Evolutionary conservation across 768 basidiomycete species (phyloP).

Genomic region (Brasilioporus rufonigricans): DNA sequence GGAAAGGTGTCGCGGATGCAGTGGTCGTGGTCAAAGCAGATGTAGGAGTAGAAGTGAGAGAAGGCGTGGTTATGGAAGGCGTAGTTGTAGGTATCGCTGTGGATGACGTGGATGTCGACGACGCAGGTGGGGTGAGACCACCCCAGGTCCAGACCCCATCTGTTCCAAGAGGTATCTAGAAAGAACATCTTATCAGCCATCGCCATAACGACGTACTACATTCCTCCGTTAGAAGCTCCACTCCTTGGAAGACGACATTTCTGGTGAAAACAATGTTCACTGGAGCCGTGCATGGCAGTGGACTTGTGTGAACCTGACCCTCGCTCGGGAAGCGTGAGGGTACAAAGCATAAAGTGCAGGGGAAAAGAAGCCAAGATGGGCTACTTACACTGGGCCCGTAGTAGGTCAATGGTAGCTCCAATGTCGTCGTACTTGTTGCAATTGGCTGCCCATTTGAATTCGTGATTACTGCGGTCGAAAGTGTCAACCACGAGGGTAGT

Average conservation of each 20-base stretch:
- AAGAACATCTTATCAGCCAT: slow-evolving; percentile 12
- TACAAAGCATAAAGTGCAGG: background rate
- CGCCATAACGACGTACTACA: slow-evolving; percentile 7
- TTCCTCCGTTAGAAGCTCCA: background rate
- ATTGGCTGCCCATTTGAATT: slow-evolving; percentile 51
- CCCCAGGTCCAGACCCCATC: slow-evolving; percentile 67
- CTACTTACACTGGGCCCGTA: slow-evolving; percentile 76
- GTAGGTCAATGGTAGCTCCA: slow-evolving; percentile 74
- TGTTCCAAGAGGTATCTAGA: slow-evolving; percentile 71
- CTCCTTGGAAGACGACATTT: background rate
- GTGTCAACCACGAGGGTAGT: slow-evolving; percentile 72
- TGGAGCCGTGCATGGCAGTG: background rate
- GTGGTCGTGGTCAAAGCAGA: slow-evolving; percentile 25
- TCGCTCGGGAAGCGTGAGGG: background rate
- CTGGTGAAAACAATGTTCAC: background rate
- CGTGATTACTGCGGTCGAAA: slow-evolving; percentile 49
- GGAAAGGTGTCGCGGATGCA: slow-evolving; percentile 24
- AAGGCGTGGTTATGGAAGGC: slow-evolving; percentile 31
- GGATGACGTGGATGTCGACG: slow-evolving; percentile 30
- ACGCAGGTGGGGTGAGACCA: slow-evolving; percentile 65
- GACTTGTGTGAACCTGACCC: background rate
- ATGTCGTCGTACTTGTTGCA: slow-evolving; percentile 55
- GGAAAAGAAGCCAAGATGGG: background rate
- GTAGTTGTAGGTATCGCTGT: slow-evolving; percentile 24
- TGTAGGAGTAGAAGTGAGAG: slow-evolving; percentile 27